A percentile compares a stretch with the other conserved stretches of the same genome.
Evolutionary conservation across 2,329 filamentous ascomycete genomes (phyloP).

Genomic region (Trichoderma harzianum): DNA sequence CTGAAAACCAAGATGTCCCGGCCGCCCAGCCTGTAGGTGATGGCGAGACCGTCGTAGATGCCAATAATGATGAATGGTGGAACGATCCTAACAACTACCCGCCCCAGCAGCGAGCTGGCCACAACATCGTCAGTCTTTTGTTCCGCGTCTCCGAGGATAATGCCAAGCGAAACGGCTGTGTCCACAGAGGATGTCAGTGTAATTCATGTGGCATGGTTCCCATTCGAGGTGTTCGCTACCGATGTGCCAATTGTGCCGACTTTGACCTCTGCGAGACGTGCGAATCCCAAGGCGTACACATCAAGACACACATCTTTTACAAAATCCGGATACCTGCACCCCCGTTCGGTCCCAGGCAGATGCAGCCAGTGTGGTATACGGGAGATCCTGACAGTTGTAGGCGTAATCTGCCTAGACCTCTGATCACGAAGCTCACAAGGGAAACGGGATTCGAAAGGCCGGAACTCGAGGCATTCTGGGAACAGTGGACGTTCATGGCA

Average conservation of each 20-base stretch:
- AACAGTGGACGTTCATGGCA: slow-evolving; percentile 94
- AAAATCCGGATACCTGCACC: slow-evolving; percentile 90
- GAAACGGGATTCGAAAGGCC: slow-evolving; percentile 79
- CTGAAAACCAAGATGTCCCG: slow-evolving; percentile 25
- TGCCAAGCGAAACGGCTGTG: slow-evolving; percentile 79
- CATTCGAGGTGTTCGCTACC: slow-evolving; percentile 88
- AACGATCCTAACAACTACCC: slow-evolving; percentile 42
- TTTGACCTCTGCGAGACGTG: slow-evolving; percentile 95
- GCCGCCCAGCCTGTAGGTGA: slow-evolving; percentile 34
- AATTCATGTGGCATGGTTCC: slow-evolving; percentile 85
- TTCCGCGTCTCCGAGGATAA: slow-evolving; percentile 95
- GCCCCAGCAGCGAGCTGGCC: slow-evolving; percentile 55
- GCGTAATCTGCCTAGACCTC: slow-evolving; percentile 60
- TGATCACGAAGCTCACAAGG: slow-evolving; percentile 66
- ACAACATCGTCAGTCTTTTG: slow-evolving; percentile 79
- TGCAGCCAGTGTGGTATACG: slow-evolving; percentile 81
- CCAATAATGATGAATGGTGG: slow-evolving; percentile 51
- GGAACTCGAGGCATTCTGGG: slow-evolving; percentile 90
- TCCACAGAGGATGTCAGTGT: slow-evolving; percentile 89
- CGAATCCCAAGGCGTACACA: slow-evolving; percentile 73
- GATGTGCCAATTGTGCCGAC: slow-evolving; percentile 92
- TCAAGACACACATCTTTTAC: slow-evolving; percentile 93
- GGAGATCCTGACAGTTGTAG: slow-evolving; percentile 74
- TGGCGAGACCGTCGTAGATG: slow-evolving; percentile 39
- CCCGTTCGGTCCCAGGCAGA: slow-evolving; percentile 75